A percentile compares a stretch with the other conserved stretches of the same genome.
Conservation (phyloP, 2,329 filamentous ascomycete genomes). For the Fusarium solani-melongenae region DNA sequence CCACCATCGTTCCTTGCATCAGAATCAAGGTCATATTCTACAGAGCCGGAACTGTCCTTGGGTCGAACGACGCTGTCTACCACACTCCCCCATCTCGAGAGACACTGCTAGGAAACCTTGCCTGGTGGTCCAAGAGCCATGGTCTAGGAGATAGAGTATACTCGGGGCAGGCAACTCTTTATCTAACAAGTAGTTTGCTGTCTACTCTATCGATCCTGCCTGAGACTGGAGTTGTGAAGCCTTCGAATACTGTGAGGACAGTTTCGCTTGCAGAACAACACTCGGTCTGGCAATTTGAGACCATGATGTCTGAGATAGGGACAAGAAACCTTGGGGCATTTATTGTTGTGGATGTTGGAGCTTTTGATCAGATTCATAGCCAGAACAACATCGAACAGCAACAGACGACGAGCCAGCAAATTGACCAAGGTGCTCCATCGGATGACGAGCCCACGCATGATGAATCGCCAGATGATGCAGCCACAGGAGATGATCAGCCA, state of each 20-base stretch:
- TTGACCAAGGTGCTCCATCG: not conserved
- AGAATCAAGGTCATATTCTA: conserved; percentile 36
- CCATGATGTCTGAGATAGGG: conserved; percentile 27
- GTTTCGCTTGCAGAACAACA: conserved; percentile 42
- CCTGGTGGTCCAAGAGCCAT: conserved; percentile 17
- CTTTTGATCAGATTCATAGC: not conserved
- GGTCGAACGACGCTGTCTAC: conserved; percentile 28
- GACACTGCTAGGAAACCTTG: conserved; percentile 24
- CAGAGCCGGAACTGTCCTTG: conserved; percentile 23
- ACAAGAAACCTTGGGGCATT: conserved; percentile 30
- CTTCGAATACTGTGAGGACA: conserved; percentile 44
- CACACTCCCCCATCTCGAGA: conserved; percentile 21
- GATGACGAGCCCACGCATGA: not conserved
- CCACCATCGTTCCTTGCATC: not conserved
- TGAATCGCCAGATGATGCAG: no score
- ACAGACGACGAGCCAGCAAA: not conserved
- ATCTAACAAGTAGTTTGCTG: conserved; percentile 17
- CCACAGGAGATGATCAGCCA: not conserved
- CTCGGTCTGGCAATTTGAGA: conserved; percentile 41
- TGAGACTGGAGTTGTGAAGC: conserved; percentile 17
- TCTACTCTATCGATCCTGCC: conserved; percentile 17
- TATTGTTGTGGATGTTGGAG: conserved; percentile 39
- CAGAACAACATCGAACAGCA: not conserved
- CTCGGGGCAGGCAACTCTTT: conserved; percentile 24
- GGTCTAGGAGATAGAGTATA: conserved; percentile 27